phyloP scores from a whole-genome alignment of 495 filamentous ascomycete species.

The Penicillium atrosanguineum region DNA sequence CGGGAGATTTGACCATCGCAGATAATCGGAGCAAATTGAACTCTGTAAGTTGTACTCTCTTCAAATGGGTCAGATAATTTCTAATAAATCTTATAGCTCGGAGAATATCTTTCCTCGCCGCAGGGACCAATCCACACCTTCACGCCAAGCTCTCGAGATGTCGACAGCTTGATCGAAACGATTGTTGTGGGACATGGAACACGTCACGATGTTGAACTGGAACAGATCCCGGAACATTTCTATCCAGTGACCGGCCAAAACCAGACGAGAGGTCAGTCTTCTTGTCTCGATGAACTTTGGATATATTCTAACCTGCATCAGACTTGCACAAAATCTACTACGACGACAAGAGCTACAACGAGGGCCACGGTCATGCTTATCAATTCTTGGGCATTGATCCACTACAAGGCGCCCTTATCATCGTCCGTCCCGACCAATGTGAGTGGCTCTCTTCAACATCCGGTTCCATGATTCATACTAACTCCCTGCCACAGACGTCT shows the following conservation, averaged over 20 bases:
- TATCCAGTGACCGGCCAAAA: constrained; percentile 58
- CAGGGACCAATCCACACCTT: constrained; percentile 41
- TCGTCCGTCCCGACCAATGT: constrained; percentile 71
- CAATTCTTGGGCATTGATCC: constrained; percentile 57
- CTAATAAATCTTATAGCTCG: constrained; percentile 24
- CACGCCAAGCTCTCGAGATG: constrained; percentile 42
- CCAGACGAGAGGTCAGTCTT: constrained; percentile 51
- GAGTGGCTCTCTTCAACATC: constrained; percentile 20
- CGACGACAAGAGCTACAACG: constrained; percentile 66
- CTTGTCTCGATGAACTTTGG: neutral
- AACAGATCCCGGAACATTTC: constrained; percentile 58
- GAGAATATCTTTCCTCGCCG: constrained; percentile 33
- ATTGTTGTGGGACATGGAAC: constrained; percentile 55
- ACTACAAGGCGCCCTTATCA: constrained; percentile 51
- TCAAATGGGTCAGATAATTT: neutral
- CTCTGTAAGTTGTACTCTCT: constrained; percentile 35
- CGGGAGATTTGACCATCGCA: constrained; percentile 53
- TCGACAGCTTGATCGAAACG: constrained; percentile 60
- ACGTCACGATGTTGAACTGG: constrained; percentile 54
- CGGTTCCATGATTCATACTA: neutral
- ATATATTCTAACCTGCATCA: constrained; percentile 16
- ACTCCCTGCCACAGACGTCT: constrained; percentile 29
- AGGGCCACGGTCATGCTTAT: constrained; percentile 64
- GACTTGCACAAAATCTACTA: constrained; percentile 63
- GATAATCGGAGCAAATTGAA: constrained; percentile 34